These are phyloP conservation scores for Lactarius quietus DNA, from an alignment of 768 basidiomycete species.

Conservation along the genomic window DNA sequence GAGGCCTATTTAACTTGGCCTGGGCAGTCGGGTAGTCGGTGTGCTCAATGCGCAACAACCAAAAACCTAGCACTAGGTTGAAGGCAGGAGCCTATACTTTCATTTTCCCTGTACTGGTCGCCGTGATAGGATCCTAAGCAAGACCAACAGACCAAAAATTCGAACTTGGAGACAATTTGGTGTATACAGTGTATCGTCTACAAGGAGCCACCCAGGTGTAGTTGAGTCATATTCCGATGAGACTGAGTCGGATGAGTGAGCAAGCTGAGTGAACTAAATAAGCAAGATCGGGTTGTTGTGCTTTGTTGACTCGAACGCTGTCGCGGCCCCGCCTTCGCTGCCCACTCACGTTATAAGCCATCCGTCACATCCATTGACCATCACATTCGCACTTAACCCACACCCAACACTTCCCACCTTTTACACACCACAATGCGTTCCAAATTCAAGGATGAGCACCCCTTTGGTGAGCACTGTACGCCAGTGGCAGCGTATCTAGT, in stretches of 20 bases:
- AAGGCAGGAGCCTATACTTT: not conserved
- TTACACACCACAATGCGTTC: slow-evolving; percentile 61
- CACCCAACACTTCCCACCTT: not conserved
- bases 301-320: slow-evolving; percentile 21
- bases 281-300: slow-evolving; percentile 18
- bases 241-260: not conserved
- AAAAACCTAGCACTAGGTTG: not conserved
- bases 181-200: not conserved
- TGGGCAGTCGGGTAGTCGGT: not conserved
- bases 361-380: not conserved
- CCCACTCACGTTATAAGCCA: slow-evolving; percentile 18
- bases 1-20: not conserved
- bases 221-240: not conserved
- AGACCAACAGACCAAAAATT: not conserved
- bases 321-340: not conserved
- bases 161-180: not conserved
- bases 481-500: slow-evolving; percentile 31
- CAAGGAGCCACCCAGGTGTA: not conserved
- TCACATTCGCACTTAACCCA: slow-evolving; percentile 18
- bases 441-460: slow-evolving; percentile 99
- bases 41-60: not conserved
- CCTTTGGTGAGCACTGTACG: slow-evolving; percentile 69
- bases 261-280: slow-evolving; percentile 7
- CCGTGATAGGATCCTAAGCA: not conserved
- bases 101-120: not conserved